Percentiles rank a stretch among this genome's conserved stretches.
These are phyloP conservation scores for Nematodospora valgi DNA, from an alignment of 805 yeast species.

Conservation along the genomic window DNA sequence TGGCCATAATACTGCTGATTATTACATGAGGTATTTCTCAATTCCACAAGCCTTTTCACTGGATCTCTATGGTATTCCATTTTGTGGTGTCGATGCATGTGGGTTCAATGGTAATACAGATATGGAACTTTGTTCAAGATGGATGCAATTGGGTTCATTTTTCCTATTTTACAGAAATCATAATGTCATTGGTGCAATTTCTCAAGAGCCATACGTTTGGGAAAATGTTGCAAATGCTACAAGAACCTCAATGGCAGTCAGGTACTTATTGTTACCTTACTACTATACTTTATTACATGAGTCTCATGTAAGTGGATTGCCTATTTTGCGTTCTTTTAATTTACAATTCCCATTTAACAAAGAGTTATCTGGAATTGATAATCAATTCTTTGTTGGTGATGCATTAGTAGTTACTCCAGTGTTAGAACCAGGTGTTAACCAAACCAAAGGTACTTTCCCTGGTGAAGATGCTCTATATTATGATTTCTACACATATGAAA, in stretches of 20 bases:
- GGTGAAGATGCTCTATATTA: constrained; percentile 19
- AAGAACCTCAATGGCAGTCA: constrained; percentile 27
- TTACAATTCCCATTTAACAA: constrained; percentile 21
- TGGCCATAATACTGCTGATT: constrained; percentile 21
- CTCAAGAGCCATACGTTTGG: constrained; percentile 33
- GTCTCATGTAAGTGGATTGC: constrained; percentile 20
- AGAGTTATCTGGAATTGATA: constrained; percentile 15
- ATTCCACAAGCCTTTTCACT: constrained; percentile 23
- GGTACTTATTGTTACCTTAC: constrained; percentile 31
- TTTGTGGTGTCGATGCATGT: constrained; percentile 25
- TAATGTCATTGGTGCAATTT: constrained; percentile 19
- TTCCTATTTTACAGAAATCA: constrained; percentile 34
- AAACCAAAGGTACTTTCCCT: constrained; percentile 21
- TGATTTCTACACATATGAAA: constrained; percentile 21
- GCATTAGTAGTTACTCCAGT: constrained; percentile 24
- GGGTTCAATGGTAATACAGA: constrained; percentile 23
- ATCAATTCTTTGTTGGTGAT: constrained; percentile 24
- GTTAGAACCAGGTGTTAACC: constrained; percentile 18
- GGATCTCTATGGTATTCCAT: constrained; percentile 23
- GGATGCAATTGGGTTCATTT: constrained; percentile 32
- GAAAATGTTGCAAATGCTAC: constrained; percentile 23
- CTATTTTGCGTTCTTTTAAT: constrained; percentile 19
- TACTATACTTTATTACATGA: constrained; percentile 22
- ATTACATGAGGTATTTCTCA: constrained; percentile 18
- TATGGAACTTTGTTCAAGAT: constrained; percentile 24